Conservation (phyloP, 1,284 basidiomycete species). For the Puccinia triticina region DNA sequence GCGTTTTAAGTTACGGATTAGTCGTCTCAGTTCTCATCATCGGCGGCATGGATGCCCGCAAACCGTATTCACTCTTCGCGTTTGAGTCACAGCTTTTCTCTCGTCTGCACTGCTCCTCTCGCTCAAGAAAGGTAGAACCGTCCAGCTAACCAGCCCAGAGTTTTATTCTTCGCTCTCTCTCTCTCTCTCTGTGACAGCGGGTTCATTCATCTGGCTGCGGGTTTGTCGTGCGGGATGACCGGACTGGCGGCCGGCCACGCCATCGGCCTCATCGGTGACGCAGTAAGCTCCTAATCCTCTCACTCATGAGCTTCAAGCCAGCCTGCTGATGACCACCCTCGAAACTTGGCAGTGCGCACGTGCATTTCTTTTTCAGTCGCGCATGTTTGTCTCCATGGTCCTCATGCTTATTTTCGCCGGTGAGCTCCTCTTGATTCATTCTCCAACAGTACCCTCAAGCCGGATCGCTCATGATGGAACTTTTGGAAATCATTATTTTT, state of each 20-base stretch:
- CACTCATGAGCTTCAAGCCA: neutral
- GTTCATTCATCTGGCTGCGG: slow-evolving; percentile 61
- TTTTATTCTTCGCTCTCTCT: slow-evolving; percentile 54
- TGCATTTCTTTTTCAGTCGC: slow-evolving; percentile 49
- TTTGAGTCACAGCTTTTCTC: slow-evolving; percentile 35
- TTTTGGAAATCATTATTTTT: neutral
- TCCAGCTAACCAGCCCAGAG: slow-evolving; percentile 58
- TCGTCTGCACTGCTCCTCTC: neutral
- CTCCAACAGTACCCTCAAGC: neutral
- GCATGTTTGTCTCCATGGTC: slow-evolving; percentile 52
- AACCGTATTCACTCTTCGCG: slow-evolving; percentile 52
- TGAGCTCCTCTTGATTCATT: neutral
- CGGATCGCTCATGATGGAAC: neutral
- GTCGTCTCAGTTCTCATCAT: slow-evolving; percentile 57
- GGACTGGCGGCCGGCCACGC: slow-evolving; percentile 61
- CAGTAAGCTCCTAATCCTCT: slow-evolving; percentile 57
- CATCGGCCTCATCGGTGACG: slow-evolving; percentile 61
- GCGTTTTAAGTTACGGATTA: slow-evolving; percentile 59
- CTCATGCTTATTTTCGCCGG: slow-evolving; percentile 53
- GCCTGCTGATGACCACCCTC: neutral
- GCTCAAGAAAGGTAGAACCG: slow-evolving; percentile 22
- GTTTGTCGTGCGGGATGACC: slow-evolving; percentile 60
- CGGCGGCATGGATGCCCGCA: slow-evolving; percentile 49
- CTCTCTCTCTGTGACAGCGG: slow-evolving; percentile 53
- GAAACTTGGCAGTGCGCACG: slow-evolving; percentile 38